A percentile compares a stretch with the other conserved stretches of the same genome.
Conservation (phyloP, 257 asterid genomes). For the Petrea volubilis region DNA sequence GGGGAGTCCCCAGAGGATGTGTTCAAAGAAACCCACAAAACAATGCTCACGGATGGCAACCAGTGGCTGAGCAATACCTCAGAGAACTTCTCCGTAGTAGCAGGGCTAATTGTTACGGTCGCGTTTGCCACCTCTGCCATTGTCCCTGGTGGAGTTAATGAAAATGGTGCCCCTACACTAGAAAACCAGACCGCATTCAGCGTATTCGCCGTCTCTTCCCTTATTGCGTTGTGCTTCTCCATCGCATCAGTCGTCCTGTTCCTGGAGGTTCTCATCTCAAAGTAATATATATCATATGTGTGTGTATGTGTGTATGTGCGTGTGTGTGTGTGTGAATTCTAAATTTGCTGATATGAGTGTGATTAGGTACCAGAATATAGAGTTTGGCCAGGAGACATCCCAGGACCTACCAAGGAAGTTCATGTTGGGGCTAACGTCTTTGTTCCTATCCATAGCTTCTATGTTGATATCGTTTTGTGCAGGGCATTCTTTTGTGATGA, state of each 20-base stretch:
- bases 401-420: slow-evolving; percentile 40
- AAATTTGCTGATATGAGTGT: no score
- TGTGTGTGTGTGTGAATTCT: no score
- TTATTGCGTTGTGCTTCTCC: slow-evolving; percentile 55
- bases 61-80: not conserved
- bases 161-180: no score
- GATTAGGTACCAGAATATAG: slow-evolving; percentile 36
- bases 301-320: no score
- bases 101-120: slow-evolving; percentile 61
- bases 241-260: slow-evolving; percentile 53
- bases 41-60: not conserved
- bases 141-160: no score
- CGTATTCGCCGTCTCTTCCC: no score
- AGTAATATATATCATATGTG: slow-evolving; percentile 9
- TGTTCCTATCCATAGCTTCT: slow-evolving; percentile 49
- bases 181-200: no score
- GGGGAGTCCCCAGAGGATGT: not conserved
- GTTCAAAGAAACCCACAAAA: not conserved
- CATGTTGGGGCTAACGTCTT: slow-evolving; percentile 47
- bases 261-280: slow-evolving; percentile 58
- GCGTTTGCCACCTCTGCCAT: slow-evolving; percentile 60
- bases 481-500: slow-evolving; percentile 47
- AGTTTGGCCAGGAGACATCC: slow-evolving; percentile 41
- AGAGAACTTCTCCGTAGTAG: slow-evolving; percentile 55
- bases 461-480: slow-evolving; percentile 49